A percentile compares a stretch with the other conserved stretches of the same genome.
Evolutionary conservation across 768 basidiomycete genomes (phyloP).

Genomic region (Lentinula raphanica): DNA sequence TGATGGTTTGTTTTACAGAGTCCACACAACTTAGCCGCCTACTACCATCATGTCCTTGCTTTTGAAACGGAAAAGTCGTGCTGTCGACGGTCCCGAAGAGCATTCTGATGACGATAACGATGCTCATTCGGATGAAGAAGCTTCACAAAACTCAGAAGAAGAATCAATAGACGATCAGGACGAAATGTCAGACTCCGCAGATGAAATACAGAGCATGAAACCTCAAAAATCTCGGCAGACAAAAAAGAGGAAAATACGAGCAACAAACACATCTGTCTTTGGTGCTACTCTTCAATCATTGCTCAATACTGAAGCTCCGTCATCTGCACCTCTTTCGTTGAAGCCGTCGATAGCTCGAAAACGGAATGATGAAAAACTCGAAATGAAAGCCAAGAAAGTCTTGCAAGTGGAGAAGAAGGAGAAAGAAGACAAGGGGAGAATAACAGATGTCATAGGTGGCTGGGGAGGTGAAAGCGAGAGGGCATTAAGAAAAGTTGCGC

Average conservation of each 20-base stretch:
- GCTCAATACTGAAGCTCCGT: slow-evolving; percentile 66
- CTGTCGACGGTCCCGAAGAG: slow-evolving; percentile 12
- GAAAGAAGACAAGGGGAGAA: slow-evolving; percentile 62
- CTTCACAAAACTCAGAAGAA: slow-evolving; percentile 21
- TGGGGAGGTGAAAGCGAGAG: slow-evolving; percentile 85
- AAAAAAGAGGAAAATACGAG: slow-evolving; percentile 76
- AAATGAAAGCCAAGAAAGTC: slow-evolving; percentile 64
- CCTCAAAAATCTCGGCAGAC: slow-evolving; percentile 72
- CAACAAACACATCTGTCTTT: slow-evolving; percentile 69
- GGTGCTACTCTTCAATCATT: slow-evolving; percentile 70
- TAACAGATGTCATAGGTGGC: slow-evolving; percentile 73
- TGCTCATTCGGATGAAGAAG: slow-evolving; percentile 4
- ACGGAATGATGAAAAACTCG: slow-evolving; percentile 72
- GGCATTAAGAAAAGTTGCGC: slow-evolving; percentile 77
- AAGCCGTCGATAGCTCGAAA: slow-evolving; percentile 68
- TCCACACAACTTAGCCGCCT: neutral
- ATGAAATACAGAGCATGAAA: slow-evolving; percentile 56
- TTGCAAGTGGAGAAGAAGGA: slow-evolving; percentile 69
- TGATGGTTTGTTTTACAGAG: neutral
- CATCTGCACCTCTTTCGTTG: slow-evolving; percentile 67
- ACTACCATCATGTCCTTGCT: neutral
- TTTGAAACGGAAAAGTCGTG: slow-evolving; percentile 47
- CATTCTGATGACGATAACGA: slow-evolving; percentile 11
- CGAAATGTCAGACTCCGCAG: slow-evolving; percentile 46
- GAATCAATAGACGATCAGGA: slow-evolving; percentile 21